Conservation (phyloP, 2,329 filamentous ascomycete species). For the Exophiala viscosa region DNA sequence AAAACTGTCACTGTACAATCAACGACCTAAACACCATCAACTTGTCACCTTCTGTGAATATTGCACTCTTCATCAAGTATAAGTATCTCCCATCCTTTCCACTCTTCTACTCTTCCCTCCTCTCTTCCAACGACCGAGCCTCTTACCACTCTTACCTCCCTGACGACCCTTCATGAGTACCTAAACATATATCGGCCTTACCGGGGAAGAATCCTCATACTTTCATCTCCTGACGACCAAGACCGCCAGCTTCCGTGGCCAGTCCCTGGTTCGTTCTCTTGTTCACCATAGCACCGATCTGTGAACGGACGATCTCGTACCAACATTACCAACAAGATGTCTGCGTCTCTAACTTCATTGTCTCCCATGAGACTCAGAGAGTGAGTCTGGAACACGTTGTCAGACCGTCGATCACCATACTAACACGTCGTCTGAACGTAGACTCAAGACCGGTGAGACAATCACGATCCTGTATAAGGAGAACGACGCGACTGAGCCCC, state of each 20-base stretch:
- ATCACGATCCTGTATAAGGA: slow-evolving; percentile 13
- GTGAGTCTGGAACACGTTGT: slow-evolving; percentile 1
- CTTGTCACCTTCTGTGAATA: no score
- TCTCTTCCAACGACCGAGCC: no score
- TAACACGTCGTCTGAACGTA: neutral
- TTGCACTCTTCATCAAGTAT: neutral
- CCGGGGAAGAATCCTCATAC: neutral
- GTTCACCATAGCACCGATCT: neutral
- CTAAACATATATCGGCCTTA: neutral
- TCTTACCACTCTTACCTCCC: neutral
- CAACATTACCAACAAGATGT: neutral
- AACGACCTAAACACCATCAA: neutral
- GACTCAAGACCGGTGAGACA: slow-evolving; percentile 6
- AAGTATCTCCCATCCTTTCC: neutral
- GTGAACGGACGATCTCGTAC: no score
- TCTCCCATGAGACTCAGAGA: slow-evolving; percentile 1
- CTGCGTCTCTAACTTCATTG: slow-evolving; percentile 1
- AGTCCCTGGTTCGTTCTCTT: neutral
- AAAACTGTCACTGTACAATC: slow-evolving; percentile 1
- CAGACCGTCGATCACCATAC: neutral
- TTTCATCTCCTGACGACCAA: neutral
- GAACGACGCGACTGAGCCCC: neutral
- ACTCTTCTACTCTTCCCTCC: no score
- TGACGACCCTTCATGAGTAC: neutral
- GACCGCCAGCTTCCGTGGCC: neutral